phyloP scores from a whole-genome alignment of 2,329 filamentous ascomycete genomes.

The Cytospora leucostoma region DNA sequence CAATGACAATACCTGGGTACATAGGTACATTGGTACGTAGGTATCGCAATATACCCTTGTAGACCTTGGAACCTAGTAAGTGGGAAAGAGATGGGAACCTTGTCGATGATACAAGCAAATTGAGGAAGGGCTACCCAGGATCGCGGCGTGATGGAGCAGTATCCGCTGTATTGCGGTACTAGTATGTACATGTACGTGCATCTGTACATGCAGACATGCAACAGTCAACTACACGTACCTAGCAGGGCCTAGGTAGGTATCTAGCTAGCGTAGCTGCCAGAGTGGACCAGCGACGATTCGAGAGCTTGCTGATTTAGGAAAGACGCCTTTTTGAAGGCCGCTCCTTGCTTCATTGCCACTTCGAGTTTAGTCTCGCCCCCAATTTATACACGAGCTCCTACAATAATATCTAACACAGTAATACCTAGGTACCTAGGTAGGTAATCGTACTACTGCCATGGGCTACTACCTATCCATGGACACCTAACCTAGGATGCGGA shows the following conservation, averaged over 20 bases:
- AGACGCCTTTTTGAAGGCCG: neutral
- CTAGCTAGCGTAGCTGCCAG: neutral
- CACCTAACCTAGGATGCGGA: too few relatives aligned
- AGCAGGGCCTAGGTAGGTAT: neutral
- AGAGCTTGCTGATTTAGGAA: slow-evolving; percentile 11
- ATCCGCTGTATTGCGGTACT: slow-evolving; percentile 1
- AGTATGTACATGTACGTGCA: neutral
- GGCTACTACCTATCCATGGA: too few relatives aligned
- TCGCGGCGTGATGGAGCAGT: neutral
- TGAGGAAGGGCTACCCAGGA: slow-evolving; percentile 8
- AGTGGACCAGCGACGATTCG: slow-evolving; percentile 13
- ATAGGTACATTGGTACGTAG: neutral
- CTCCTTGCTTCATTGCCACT: slow-evolving; percentile 9
- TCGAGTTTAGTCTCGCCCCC: slow-evolving; percentile 8
- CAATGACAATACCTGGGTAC: neutral
- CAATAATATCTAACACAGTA: neutral
- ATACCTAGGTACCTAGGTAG: neutral
- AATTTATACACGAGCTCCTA: neutral
- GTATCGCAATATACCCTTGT: slow-evolving; percentile 21
- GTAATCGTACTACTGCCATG: neutral
- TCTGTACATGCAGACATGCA: neutral
- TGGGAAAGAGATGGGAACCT: slow-evolving; percentile 13
- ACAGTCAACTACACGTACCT: neutral
- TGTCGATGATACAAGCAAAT: slow-evolving; percentile 22
- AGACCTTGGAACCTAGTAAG: slow-evolving; percentile 1